Conservation (phyloP, 2,329 filamentous ascomycete genomes). For the Epichloe glyceriae region DNA sequence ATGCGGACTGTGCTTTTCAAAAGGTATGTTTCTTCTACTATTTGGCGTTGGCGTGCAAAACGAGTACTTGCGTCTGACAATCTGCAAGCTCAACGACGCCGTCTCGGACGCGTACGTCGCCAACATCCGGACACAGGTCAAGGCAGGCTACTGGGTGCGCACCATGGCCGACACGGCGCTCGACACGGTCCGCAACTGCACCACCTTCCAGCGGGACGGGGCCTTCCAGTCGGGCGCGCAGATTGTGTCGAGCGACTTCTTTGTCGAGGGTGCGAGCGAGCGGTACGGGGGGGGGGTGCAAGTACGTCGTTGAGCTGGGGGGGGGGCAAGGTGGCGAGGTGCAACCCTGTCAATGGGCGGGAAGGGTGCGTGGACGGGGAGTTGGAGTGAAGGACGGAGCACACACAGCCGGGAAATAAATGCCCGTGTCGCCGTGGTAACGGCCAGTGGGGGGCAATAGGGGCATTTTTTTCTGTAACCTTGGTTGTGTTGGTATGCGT, state of each 20-base stretch:
- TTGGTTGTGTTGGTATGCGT: neutral
- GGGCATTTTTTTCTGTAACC: neutral
- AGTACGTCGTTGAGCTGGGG: slow-evolving; percentile 22
- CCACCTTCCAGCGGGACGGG: slow-evolving; percentile 16
- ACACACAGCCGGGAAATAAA: too few relatives aligned
- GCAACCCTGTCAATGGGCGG: slow-evolving; percentile 18
- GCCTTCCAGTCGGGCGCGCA: slow-evolving; percentile 33
- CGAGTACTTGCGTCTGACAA: neutral
- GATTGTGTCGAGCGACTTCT: slow-evolving; percentile 36
- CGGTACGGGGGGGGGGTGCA: slow-evolving; percentile 30
- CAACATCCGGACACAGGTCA: slow-evolving; percentile 30
- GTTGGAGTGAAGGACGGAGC: slow-evolving; percentile 3
- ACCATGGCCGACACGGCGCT: slow-evolving; percentile 34
- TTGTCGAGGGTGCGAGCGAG: slow-evolving; percentile 30
- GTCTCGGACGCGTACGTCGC: slow-evolving; percentile 17
- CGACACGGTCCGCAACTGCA: slow-evolving; percentile 26
- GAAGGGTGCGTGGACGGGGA: slow-evolving; percentile 9
- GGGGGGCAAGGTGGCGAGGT: slow-evolving; percentile 15
- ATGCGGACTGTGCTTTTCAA: slow-evolving; percentile 33
- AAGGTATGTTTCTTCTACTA: slow-evolving; percentile 14
- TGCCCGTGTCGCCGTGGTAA: neutral
- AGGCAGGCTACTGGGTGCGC: slow-evolving; percentile 34
- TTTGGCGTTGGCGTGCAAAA: too few relatives aligned
- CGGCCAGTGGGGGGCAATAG: too few relatives aligned
- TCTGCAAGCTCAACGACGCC: slow-evolving; percentile 30